Evolutionary conservation across 2,329 filamentous ascomycete species (phyloP).

Genomic region (Colletotrichum incanum): DNA sequence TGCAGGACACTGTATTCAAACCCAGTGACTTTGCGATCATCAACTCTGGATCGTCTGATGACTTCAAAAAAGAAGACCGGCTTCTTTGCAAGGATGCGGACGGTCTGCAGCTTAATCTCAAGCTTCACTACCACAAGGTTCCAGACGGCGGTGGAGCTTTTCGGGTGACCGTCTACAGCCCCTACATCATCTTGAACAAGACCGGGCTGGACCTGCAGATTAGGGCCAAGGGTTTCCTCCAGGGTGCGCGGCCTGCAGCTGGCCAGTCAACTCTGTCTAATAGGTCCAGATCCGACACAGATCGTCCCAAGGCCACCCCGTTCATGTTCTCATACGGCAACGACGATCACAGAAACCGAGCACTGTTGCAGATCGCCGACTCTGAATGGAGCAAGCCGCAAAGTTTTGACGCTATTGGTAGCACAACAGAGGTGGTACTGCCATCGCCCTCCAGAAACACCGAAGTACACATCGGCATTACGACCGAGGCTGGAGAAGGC

Average conservation of each 20-base stretch:
- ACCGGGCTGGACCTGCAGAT: slow-evolving; percentile 92
- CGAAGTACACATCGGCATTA: slow-evolving; percentile 93
- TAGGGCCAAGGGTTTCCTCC: slow-evolving; percentile 89
- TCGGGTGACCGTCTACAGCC: slow-evolving; percentile 94
- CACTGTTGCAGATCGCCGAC: slow-evolving; percentile 87
- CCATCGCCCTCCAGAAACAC: slow-evolving; percentile 79
- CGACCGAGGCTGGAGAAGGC: slow-evolving; percentile 90
- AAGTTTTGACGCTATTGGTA: slow-evolving; percentile 97
- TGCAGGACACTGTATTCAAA: slow-evolving; percentile 96
- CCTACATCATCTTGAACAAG: slow-evolving; percentile 95
- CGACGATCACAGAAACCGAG: slow-evolving; percentile 92
- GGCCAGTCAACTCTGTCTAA: slow-evolving; percentile 76
- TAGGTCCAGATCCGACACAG: slow-evolving; percentile 62
- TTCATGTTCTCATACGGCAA: slow-evolving; percentile 96
- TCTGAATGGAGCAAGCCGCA: slow-evolving; percentile 98
- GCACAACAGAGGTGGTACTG: slow-evolving; percentile 88
- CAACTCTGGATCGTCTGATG: slow-evolving; percentile 89
- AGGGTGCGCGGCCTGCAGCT: slow-evolving; percentile 86
- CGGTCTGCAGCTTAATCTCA: slow-evolving; percentile 83
- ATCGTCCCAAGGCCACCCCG: slow-evolving; percentile 82
- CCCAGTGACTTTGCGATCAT: slow-evolving; percentile 98
- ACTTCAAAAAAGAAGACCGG: slow-evolving; percentile 87
- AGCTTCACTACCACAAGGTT: slow-evolving; percentile 90
- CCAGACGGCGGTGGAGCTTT: slow-evolving; percentile 96
- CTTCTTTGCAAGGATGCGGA: slow-evolving; percentile 89